phyloP scores from a whole-genome alignment of 1,284 basidiomycete genomes.

The Tetrapyrgos nigripes region DNA sequence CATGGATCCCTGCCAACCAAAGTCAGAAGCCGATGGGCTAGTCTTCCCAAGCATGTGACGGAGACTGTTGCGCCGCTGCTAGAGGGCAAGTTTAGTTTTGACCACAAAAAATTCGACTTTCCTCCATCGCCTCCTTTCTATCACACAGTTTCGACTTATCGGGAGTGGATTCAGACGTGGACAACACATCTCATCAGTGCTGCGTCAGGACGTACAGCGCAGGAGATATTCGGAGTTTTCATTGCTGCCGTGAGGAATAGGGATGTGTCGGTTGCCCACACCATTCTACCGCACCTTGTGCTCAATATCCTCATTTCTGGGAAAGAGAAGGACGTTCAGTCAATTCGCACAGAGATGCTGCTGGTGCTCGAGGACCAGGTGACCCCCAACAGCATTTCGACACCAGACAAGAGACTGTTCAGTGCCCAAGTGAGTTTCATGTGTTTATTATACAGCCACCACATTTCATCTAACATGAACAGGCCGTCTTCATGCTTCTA shows the following conservation, averaged over 20 bases:
- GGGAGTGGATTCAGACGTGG: constrained; percentile 97
- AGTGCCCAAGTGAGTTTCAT: constrained; percentile 81
- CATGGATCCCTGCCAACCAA: constrained; percentile 63
- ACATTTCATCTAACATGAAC: neutral
- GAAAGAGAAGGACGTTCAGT: constrained; percentile 60
- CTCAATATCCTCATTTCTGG: constrained; percentile 88
- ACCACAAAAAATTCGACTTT: constrained; percentile 40
- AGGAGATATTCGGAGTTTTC: constrained; percentile 82
- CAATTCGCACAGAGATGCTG: constrained; percentile 81
- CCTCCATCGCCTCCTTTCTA: constrained; percentile 79
- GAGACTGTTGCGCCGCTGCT: constrained; percentile 93
- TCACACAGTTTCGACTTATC: constrained; percentile 77
- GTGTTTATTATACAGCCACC: neutral
- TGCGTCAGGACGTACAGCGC: constrained; percentile 62
- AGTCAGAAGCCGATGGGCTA: constrained; percentile 79
- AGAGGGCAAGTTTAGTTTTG: constrained; percentile 70
- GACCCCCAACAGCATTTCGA: constrained; percentile 59
- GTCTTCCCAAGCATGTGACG: constrained; percentile 82
- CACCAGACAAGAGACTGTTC: constrained; percentile 80
- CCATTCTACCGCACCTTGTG: constrained; percentile 92
- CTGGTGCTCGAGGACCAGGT: constrained; percentile 91
- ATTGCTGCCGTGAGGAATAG: constrained; percentile 83
- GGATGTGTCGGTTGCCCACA: constrained; percentile 91
- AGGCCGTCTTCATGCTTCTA: constrained; percentile 94
- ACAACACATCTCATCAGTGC: constrained; percentile 83